A percentile compares a stretch with the other conserved stretches of the same genome.
These are phyloP conservation scores for Rhodomyrtus tomentosa DNA, from an alignment of 345 rosid species.

Conservation along the genomic window DNA sequence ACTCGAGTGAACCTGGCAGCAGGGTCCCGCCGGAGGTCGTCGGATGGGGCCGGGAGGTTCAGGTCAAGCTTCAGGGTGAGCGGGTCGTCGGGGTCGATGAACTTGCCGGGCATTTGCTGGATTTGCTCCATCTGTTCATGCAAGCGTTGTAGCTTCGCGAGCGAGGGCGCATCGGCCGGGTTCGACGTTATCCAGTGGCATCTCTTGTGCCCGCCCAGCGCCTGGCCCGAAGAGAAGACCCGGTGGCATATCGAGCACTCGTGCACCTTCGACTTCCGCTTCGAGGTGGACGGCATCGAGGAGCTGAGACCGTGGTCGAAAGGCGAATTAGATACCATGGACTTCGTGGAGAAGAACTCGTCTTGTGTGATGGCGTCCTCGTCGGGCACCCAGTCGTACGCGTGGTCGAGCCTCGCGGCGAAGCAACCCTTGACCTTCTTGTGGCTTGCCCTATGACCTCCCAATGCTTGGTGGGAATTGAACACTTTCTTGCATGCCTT, in stretches of 20 bases:
- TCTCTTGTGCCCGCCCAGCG: constrained; percentile 93
- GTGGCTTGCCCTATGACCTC: constrained; percentile 99
- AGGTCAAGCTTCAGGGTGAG: constrained; percentile 56
- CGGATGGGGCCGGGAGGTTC: constrained; percentile 46
- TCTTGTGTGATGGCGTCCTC: constrained; percentile 38
- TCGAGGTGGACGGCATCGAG: constrained; percentile 24
- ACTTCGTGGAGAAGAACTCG: constrained; percentile 31
- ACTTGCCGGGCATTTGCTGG: constrained; percentile 28
- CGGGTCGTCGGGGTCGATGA: constrained; percentile 15
- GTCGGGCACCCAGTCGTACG: constrained; percentile 23
- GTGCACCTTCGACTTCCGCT: constrained; percentile 68
- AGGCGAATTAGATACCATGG: constrained; percentile 9
- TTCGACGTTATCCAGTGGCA: constrained; percentile 96
- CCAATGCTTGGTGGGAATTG: constrained; percentile 96
- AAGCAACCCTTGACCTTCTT: constrained; percentile 98
- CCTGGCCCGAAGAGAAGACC: constrained; percentile 89
- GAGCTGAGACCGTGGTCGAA: constrained; percentile 26
- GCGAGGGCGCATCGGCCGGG: constrained; percentile 34
- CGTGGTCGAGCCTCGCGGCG: constrained; percentile 51
- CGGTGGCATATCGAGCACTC: constrained; percentile 94
- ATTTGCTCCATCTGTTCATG: constrained; percentile 42
- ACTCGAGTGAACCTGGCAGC: constrained; percentile 3
- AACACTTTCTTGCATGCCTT: constrained; percentile 97
- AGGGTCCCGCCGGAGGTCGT: constrained; percentile 5
- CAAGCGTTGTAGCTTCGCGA: constrained; percentile 40